These are phyloP conservation scores for Saccharomyces pastorianus DNA, from an alignment of 1,139 yeast species.

Conservation along the genomic window DNA sequence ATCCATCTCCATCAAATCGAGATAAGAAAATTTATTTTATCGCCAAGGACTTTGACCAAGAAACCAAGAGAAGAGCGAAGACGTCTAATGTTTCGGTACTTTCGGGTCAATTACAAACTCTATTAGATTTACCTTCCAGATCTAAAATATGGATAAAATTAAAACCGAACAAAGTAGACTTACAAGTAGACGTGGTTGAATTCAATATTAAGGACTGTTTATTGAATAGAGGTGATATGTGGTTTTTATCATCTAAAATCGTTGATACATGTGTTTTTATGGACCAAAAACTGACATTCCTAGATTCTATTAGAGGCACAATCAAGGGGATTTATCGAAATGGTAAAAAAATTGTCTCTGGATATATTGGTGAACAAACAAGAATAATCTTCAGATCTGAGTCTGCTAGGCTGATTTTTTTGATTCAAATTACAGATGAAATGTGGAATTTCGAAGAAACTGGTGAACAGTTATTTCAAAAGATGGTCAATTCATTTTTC, in stretches of 20 bases:
- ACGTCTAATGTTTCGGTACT: constrained; percentile 43
- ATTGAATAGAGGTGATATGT: constrained; percentile 87
- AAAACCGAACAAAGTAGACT: constrained; percentile 38
- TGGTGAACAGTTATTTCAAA: constrained; percentile 90
- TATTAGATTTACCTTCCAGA: constrained; percentile 61
- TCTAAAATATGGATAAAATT: constrained; percentile 51
- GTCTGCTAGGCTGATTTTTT: constrained; percentile 72
- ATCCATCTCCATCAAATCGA: constrained; percentile 5
- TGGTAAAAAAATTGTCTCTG: constrained; percentile 58
- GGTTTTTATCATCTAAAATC: constrained; percentile 64
- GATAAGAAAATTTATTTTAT: constrained; percentile 39
- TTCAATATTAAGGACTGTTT: constrained; percentile 73
- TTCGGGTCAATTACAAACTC: constrained; percentile 53
- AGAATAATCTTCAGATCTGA: constrained; percentile 82
- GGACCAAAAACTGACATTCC: constrained; percentile 56
- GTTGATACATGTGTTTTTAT: constrained; percentile 58
- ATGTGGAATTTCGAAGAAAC: constrained; percentile 98
- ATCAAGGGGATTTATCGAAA: constrained; percentile 62
- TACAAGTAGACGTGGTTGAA: constrained; percentile 76
- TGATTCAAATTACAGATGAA: constrained; percentile 84
- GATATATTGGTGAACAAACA: constrained; percentile 66
- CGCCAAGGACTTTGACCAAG: constrained; percentile 35
- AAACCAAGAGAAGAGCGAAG: constrained; percentile 29
- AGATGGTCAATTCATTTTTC: constrained; percentile 78
- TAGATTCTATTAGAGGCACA: constrained; percentile 55